Evolutionary conservation across 805 yeast species (phyloP).

Genomic region (Candida golubevii): DNA sequence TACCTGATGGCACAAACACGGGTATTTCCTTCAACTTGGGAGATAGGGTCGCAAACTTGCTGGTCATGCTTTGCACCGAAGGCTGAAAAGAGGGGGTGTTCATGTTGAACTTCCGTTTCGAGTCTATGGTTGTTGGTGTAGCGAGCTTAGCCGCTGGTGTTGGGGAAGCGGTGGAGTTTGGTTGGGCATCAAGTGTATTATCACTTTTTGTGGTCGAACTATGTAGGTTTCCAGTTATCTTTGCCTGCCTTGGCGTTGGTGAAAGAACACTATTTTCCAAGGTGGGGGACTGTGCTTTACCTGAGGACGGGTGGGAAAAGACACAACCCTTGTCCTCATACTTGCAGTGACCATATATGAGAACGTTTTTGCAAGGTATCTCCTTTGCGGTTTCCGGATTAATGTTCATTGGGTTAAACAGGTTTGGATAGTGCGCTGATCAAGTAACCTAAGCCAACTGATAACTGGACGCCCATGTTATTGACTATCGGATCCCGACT

Average conservation of each 20-base stretch:
- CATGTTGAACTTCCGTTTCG: conserved; percentile 31
- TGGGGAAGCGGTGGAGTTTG: conserved; percentile 6
- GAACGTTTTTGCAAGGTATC: conserved; percentile 77
- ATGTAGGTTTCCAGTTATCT: conserved; percentile 21
- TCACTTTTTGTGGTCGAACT: neutral
- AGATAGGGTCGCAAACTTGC: conserved; percentile 43
- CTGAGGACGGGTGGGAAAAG: conserved; percentile 46
- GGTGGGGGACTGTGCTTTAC: conserved; percentile 7
- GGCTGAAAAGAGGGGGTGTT: conserved; percentile 45
- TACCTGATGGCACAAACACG: conserved; percentile 44
- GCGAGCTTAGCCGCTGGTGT: conserved; percentile 16
- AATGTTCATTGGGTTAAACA: conserved; percentile 21
- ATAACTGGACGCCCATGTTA: too few relatives aligned
- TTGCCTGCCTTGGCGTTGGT: conserved; percentile 1
- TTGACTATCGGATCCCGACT: neutral
- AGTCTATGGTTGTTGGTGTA: conserved; percentile 6
- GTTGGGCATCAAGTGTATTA: neutral
- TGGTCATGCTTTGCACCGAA: conserved; percentile 24
- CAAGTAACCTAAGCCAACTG: too few relatives aligned
- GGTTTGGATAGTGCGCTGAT: too few relatives aligned
- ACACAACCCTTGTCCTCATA: conserved; percentile 85
- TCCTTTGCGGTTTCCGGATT: conserved; percentile 61
- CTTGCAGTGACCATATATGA: conserved; percentile 84
- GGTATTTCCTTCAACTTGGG: conserved; percentile 48
- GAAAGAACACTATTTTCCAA: conserved; percentile 4